Evolutionary conservation across 208 protist species (phyloP).

Genomic region (Acanthamoeba castellanii): DNA sequence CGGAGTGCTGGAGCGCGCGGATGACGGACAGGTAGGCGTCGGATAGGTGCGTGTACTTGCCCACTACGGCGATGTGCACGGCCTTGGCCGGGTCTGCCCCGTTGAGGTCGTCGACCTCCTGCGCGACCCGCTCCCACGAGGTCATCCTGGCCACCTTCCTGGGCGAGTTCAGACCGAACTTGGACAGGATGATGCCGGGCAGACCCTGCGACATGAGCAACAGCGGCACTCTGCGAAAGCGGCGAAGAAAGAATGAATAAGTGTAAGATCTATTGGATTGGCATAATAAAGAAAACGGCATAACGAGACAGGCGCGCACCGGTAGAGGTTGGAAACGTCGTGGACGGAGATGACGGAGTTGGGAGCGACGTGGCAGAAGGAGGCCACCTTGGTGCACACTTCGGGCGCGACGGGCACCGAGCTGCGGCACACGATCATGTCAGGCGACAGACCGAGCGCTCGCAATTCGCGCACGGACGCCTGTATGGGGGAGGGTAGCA

Average conservation of each 20-base stretch:
- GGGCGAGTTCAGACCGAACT: constrained; percentile 62
- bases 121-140: constrained; percentile 90
- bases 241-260: too few relatives aligned
- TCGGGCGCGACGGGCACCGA: constrained; percentile 91
- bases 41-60: constrained; percentile 97
- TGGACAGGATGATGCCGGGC: constrained; percentile 66
- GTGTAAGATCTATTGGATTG: too few relatives aligned
- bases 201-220: constrained; percentile 75
- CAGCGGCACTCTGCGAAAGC: constrained; percentile 54
- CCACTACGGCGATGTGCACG: constrained; percentile 97
- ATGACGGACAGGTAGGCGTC: constrained; percentile 99
- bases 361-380: constrained; percentile 97
- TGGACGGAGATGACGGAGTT: constrained; percentile 96
- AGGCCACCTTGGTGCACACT: constrained; percentile 95
- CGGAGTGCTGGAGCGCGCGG: constrained; percentile 97
- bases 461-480: constrained; percentile 94
- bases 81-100: background rate
- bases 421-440: constrained; percentile 98
- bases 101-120: constrained; percentile 46
- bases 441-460: constrained; percentile 97
- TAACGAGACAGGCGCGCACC: constrained; percentile 80
- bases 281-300: background rate
- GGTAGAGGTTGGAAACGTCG: constrained; percentile 97
- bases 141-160: constrained; percentile 17
- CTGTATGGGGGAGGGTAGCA: background rate